Conservation (phyloP, 768 basidiomycete genomes). For the Boletus huronensis region DNA sequence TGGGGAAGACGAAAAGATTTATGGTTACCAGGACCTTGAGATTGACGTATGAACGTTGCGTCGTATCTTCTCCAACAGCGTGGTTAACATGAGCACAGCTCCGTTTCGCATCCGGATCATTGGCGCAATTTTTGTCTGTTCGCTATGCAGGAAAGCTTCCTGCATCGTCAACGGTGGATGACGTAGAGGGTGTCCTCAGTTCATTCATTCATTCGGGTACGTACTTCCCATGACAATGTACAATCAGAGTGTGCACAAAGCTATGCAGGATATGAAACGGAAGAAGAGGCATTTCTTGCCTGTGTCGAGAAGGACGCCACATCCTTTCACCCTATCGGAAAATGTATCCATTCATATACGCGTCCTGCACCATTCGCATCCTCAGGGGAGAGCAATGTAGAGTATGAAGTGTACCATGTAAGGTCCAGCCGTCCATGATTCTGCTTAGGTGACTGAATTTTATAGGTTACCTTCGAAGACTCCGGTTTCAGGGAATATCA, state of each 20-base stretch:
- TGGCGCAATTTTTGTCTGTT: conserved; percentile 72
- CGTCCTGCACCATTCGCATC: conserved; percentile 44
- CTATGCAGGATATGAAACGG: conserved; percentile 61
- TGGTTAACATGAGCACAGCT: conserved; percentile 44
- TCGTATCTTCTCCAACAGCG: neutral
- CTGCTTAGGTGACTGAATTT: conserved; percentile 1
- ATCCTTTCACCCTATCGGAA: conserved; percentile 73
- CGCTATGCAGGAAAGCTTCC: conserved; percentile 64
- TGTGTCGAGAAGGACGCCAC: conserved; percentile 76
- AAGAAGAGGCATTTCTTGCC: conserved; percentile 61
- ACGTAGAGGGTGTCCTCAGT: conserved; percentile 74
- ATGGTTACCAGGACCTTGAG: conserved; percentile 82
- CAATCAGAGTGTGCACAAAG: neutral
- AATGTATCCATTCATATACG: conserved; percentile 72
- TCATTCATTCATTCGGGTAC: conserved; percentile 75
- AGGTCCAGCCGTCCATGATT: conserved; percentile 27
- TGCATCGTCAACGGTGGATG: conserved; percentile 71
- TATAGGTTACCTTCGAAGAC: conserved; percentile 77
- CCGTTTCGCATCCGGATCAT: conserved; percentile 82
- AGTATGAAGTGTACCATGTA: conserved; percentile 90
- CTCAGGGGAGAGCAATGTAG: conserved; percentile 56
- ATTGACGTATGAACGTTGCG: conserved; percentile 64
- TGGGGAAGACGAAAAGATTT: conserved; percentile 94
- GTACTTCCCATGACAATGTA: neutral
- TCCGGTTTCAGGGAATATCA: conserved; percentile 91